Base-by-base conservation (phyloP, 768 basidiomycete genomes). In the Gautieria morchelliformis region DNA sequence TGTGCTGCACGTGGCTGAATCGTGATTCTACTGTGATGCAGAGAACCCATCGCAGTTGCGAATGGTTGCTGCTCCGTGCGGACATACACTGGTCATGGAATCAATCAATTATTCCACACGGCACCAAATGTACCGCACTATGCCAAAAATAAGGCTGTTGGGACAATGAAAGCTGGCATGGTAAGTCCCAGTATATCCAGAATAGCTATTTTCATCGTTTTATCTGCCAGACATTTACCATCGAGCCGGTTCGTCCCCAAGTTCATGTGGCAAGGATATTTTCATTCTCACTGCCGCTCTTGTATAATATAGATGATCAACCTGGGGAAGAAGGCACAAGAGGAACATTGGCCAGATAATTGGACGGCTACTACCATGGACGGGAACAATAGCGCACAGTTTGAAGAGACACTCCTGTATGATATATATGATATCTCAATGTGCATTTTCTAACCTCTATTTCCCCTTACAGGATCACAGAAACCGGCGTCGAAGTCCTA, bases 361-460 rank as follows among this genome's bases (percentile, higher is more conserved):
- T 98, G 95, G 95, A 98, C 95, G 3, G 92, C 94, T 1, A 91
- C 87, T 20, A 99, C 96, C 5, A 70, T 79, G 12, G 95, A 97
- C 70, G 95, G 93, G 22, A 88, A 87, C 68, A 76, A 80, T 56
- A 93, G 90, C 59, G 96, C 96, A 1, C 96, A 99, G 66, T 99
- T 97, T 67, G 96, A 99, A 69, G 96, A 99, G 66, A 97, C 95
- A 1, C 74, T 99, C 37, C 70, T 99, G 93, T 94, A 65, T 64
- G 92, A 80, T 19, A 46, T 32, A 27, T 27, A 27, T 15, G 22
- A 40, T 27, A 50, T 27, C 30, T 48, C 56, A 35, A 44, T 48
- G 22, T 5, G 39, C 24, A 7, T 5, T 39, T 5, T 50, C 40
- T 58, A 15, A 58, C 37, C 51, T 54, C 24, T 56, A 39, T 14